These are phyloP conservation scores for Rhizopogon rudus DNA, from an alignment of 768 basidiomycete species.

Conservation along the genomic window DNA sequence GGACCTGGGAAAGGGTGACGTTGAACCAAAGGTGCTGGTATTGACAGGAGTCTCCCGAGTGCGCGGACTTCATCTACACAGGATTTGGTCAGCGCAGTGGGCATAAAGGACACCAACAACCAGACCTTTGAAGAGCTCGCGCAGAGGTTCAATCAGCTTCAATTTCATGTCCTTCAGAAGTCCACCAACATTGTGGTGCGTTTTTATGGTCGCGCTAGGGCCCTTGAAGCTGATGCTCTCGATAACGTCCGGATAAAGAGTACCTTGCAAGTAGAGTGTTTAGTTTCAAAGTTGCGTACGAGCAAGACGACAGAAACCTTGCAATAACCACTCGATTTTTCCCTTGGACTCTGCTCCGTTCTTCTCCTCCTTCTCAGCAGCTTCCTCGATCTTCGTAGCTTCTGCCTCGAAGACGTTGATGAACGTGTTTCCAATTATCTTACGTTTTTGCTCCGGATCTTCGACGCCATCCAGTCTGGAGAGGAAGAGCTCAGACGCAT, in stretches of 20 bases:
- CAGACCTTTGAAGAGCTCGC: constrained; percentile 97
- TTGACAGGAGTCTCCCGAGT: constrained; percentile 84
- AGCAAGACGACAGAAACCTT: constrained; percentile 25
- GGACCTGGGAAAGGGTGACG: constrained; percentile 99
- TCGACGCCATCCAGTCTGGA: constrained; percentile 84
- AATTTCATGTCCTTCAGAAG: constrained; percentile 96
- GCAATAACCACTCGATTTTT: constrained; percentile 93
- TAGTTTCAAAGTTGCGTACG: no score
- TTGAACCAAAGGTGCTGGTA: constrained; percentile 89
- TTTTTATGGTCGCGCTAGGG: constrained; percentile 98
- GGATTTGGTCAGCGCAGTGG: background rate
- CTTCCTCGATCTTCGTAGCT: constrained; percentile 82
- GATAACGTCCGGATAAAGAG: constrained; percentile 97
- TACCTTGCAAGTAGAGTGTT: constrained; percentile 40
- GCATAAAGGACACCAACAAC: background rate
- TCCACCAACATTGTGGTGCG: constrained; percentile 98
- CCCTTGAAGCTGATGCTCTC: constrained; percentile 99
- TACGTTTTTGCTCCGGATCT: constrained; percentile 95
- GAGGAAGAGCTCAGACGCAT: constrained; percentile 93
- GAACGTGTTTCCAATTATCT: constrained; percentile 98
- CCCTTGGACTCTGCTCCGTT: constrained; percentile 72
- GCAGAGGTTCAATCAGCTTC: constrained; percentile 94
- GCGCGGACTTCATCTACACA: constrained; percentile 87
- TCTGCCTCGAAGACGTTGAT: constrained; percentile 97
- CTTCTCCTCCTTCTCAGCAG: constrained; percentile 70